Percentiles rank a stretch among this genome's conserved stretches.
Evolutionary conservation across 192 early-diverging fungal genomes (phyloP).

Genomic region (Chytriomyces hyalinus): DNA sequence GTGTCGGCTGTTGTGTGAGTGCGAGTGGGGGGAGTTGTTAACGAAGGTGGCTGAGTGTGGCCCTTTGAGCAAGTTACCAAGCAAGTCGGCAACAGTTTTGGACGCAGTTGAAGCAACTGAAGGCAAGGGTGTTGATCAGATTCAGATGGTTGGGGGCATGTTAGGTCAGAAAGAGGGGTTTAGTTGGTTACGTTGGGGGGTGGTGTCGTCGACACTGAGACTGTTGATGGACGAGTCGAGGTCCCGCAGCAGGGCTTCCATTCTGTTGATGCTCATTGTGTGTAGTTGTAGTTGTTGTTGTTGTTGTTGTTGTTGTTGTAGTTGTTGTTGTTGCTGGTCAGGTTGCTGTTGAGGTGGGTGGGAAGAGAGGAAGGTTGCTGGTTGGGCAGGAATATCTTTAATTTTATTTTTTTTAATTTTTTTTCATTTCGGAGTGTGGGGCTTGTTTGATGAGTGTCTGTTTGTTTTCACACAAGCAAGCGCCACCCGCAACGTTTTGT

Average conservation of each 20-base stretch:
- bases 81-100: not conserved
- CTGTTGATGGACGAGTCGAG: not conserved
- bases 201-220: not conserved
- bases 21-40: not conserved
- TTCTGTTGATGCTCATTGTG: not conserved
- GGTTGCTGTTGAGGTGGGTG: too few relatives aligned
- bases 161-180: not conserved
- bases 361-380: too few relatives aligned
- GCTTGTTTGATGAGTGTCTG: not conserved
- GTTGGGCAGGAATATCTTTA: too few relatives aligned
- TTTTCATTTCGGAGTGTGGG: not conserved
- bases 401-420: not conserved
- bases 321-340: too few relatives aligned
- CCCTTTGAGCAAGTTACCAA: not conserved
- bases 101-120: too few relatives aligned
- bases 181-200: not conserved
- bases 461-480: too few relatives aligned
- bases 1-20: not conserved
- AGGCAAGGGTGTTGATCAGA: too few relatives aligned
- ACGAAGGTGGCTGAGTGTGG: not conserved
- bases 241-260: constrained; percentile 8
- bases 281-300: too few relatives aligned
- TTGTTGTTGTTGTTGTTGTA: too few relatives aligned
- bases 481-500: too few relatives aligned
- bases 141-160: too few relatives aligned